A percentile compares a stretch with the other conserved stretches of the same genome.
Conservation (phyloP, 176 grass and related monocot species). For the Cenchrus americanus region DNA sequence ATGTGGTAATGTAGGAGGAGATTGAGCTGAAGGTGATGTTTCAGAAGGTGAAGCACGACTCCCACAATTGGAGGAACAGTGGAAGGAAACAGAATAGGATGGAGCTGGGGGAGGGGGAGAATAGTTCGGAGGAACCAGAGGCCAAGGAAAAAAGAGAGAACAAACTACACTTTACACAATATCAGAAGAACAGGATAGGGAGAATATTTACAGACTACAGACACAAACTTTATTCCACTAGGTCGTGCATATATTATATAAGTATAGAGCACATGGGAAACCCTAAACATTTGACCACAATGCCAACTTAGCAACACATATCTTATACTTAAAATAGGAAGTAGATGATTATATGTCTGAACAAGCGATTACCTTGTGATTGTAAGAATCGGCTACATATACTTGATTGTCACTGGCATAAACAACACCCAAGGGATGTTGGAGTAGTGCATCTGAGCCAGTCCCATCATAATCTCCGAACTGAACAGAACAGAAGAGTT, state of each 20-base stretch:
- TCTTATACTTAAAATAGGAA: not conserved
- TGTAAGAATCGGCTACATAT: slow-evolving; percentile 96
- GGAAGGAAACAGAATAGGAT: not conserved
- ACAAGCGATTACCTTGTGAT: slow-evolving; percentile 84
- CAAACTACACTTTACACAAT: not conserved
- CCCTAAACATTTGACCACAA: not conserved
- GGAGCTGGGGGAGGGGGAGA: not conserved
- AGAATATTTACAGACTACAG: no score
- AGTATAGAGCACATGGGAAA: not conserved
- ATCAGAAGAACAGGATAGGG: not conserved
- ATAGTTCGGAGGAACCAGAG: not conserved
- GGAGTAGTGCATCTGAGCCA: slow-evolving; percentile 80
- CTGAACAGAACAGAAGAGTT: slow-evolving; percentile 44
- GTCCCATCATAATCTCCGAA: slow-evolving; percentile 91
- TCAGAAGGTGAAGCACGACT: not conserved
- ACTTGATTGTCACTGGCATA: slow-evolving; percentile 80
- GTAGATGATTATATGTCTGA: slow-evolving; percentile 19
- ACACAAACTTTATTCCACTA: not conserved
- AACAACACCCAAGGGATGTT: slow-evolving; percentile 85
- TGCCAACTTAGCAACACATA: not conserved
- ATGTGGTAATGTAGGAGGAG: not conserved
- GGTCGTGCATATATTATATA: not conserved
- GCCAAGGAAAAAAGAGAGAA: not conserved
- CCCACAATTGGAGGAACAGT: not conserved
- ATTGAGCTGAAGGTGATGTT: not conserved